Evolutionary conservation across 805 yeast species (phyloP).

Genomic region (Suhomyces xylopsoci): DNA sequence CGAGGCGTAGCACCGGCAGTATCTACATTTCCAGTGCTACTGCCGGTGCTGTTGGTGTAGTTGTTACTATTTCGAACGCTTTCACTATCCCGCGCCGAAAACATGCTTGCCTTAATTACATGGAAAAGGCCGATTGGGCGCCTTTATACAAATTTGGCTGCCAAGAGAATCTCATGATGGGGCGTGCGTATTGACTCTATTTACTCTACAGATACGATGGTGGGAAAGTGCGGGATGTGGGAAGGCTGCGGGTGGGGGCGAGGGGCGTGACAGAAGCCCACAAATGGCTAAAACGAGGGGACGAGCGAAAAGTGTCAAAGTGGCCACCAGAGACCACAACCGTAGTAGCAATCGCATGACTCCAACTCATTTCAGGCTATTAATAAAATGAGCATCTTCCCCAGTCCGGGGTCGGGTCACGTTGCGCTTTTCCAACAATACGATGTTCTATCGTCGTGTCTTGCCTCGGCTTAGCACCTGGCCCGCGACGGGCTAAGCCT

Average conservation of each 20-base stretch:
- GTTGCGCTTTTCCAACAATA: neutral
- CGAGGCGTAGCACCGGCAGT: slow-evolving; percentile 3
- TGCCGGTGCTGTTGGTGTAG: neutral
- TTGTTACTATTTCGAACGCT: neutral
- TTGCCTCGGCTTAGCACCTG: neutral
- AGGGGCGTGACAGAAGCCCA: neutral
- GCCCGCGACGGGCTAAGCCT: neutral
- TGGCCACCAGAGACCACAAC: neutral
- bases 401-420: slow-evolving; percentile 1
- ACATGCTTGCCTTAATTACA: neutral
- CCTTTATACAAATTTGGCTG: neutral
- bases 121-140: neutral
- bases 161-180: neutral
- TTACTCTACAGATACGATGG: neutral
- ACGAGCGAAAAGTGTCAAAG: neutral
- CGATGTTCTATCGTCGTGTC: neutral
- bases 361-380: neutral
- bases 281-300: neutral
- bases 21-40: neutral
- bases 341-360: neutral
- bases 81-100: neutral
- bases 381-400: neutral
- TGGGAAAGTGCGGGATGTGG: neutral
- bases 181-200: neutral
- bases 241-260: neutral